A percentile compares a stretch with the other conserved stretches of the same genome.
Evolutionary conservation across 306 rosid genomes (phyloP).

Genomic region (Benincasa hispida): DNA sequence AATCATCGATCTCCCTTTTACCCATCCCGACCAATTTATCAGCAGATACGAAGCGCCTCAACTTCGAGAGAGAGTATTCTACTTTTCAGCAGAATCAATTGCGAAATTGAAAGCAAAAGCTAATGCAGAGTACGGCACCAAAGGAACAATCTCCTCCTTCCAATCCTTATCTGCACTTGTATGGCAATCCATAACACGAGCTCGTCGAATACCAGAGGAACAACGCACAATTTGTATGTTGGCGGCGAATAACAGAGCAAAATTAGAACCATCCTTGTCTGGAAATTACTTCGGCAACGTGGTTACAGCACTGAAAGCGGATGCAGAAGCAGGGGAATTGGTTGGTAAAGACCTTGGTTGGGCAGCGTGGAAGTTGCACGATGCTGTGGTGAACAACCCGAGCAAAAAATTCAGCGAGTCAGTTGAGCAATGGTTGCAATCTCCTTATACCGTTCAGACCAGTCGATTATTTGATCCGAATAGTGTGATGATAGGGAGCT

Average conservation of each 20-base stretch:
- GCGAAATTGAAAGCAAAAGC: conserved; percentile 49
- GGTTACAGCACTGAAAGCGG: neutral
- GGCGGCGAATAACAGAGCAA: conserved; percentile 25
- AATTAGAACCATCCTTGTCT: conserved; percentile 33
- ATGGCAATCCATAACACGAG: conserved; percentile 47
- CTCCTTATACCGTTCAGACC: neutral
- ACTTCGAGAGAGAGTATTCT: conserved; percentile 45
- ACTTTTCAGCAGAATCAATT: conserved; percentile 33
- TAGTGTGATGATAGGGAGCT: conserved; percentile 33
- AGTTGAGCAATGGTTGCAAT: conserved; percentile 17
- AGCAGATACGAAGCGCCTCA: conserved; percentile 22
- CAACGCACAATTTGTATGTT: conserved; percentile 25
- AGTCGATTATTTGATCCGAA: conserved; percentile 1
- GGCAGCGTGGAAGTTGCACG: conserved; percentile 44
- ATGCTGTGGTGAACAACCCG: conserved; percentile 18
- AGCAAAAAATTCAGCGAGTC: neutral
- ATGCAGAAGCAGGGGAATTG: conserved; percentile 23
- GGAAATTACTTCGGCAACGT: conserved; percentile 41
- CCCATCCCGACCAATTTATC: conserved; percentile 27
- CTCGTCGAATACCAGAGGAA: neutral
- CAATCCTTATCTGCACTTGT: conserved; percentile 43
- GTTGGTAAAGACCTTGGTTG: conserved; percentile 28
- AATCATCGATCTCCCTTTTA: conserved; percentile 32
- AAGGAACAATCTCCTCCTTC: conserved; percentile 32
- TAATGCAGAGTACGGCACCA: conserved; percentile 21